Percentiles rank a stretch among this genome's conserved stretches.
Conservation (phyloP, 768 basidiomycete genomes). For the Phanerodontia chrysosporium region DNA sequence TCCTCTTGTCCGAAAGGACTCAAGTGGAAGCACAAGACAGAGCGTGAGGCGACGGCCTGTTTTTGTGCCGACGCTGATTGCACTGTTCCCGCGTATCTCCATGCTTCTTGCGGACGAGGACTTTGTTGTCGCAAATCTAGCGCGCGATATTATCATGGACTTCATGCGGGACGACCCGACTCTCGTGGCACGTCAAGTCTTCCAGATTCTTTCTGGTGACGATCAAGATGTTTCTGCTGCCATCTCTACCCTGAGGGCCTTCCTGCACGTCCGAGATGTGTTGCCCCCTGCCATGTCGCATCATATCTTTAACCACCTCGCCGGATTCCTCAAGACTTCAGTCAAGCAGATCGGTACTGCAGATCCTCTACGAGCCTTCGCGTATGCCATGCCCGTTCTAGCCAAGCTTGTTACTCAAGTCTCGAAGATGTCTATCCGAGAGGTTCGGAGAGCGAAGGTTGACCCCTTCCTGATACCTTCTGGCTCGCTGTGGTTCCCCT, state of each 20-base stretch:
- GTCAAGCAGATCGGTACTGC: constrained; percentile 39
- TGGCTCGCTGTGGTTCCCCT: constrained; percentile 65
- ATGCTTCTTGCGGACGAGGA: constrained; percentile 49
- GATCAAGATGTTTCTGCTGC: constrained; percentile 44
- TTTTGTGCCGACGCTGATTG: constrained; percentile 58
- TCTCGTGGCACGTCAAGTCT: constrained; percentile 56
- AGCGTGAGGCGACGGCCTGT: constrained; percentile 56
- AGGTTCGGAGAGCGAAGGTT: constrained; percentile 68
- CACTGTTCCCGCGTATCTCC: constrained; percentile 51
- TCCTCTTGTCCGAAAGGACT: constrained; percentile 50
- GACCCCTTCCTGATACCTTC: constrained; percentile 67
- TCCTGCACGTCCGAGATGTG: constrained; percentile 50
- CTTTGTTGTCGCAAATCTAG: constrained; percentile 49
- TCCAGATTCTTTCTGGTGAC: constrained; percentile 55
- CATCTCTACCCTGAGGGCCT: constrained; percentile 47
- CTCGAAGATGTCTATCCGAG: constrained; percentile 65
- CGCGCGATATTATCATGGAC: constrained; percentile 55
- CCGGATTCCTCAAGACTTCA: constrained; percentile 59
- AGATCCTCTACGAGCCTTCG: constrained; percentile 48
- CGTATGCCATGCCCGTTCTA: constrained; percentile 52
- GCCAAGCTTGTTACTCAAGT: constrained; percentile 60
- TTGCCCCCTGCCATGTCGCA: constrained; percentile 66
- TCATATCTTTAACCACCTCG: constrained; percentile 64
- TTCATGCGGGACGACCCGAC: constrained; percentile 73
- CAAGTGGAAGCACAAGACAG: constrained; percentile 44